Conservation (phyloP, 2,329 filamentous ascomycete genomes). For the Phyllosticta ampelicida region DNA sequence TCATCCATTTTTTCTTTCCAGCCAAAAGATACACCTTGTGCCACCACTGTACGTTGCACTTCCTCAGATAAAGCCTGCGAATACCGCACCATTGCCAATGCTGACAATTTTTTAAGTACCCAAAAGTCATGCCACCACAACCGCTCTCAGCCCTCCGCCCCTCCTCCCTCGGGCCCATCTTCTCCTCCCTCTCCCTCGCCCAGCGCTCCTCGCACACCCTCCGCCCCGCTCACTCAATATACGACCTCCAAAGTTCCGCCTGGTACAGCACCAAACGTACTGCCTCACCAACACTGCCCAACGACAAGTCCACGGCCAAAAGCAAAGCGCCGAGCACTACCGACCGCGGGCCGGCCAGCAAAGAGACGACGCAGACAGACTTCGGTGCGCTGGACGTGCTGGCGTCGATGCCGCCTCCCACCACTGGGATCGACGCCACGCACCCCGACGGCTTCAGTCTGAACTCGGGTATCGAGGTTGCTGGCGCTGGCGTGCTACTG, state of each 20-base stretch:
- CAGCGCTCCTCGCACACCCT: neutral
- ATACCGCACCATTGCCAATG: too few species aligned
- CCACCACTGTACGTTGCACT: too few species aligned
- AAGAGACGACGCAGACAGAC: conserved; percentile 57
- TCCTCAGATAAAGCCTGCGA: too few species aligned
- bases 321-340: conserved; percentile 31
- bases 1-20: too few species aligned
- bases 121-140: neutral
- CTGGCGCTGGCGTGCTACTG: conserved; percentile 61
- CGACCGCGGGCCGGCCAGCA: conserved; percentile 50
- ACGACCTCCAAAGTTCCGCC: neutral
- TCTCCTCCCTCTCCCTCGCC: neutral
- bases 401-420: conserved; percentile 60
- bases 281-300: neutral
- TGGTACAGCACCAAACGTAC: neutral
- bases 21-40: too few species aligned
- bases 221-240: neutral
- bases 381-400: conserved; percentile 72
- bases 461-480: conserved; percentile 65
- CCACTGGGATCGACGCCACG: conserved; percentile 76
- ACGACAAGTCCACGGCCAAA: neutral
- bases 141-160: neutral
- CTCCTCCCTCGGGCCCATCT: neutral
- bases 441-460: conserved; percentile 75
- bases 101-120: too few species aligned